Base-by-base conservation (phyloP, 768 basidiomycete species). In the Lentinula guzmanii region DNA sequence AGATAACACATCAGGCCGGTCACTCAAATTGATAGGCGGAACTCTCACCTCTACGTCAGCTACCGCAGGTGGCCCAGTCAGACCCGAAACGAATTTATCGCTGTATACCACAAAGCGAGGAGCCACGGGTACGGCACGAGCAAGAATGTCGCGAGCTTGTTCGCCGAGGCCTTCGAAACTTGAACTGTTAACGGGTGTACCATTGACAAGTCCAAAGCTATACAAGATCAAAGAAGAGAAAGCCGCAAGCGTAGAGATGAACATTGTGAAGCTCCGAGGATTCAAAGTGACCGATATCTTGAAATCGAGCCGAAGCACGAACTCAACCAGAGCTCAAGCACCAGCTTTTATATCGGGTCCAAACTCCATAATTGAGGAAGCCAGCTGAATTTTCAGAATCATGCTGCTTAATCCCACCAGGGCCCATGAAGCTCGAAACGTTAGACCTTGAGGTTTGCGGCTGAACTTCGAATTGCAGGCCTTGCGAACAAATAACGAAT, bases 21-120 rank as follows among this genome's bases (percentile, higher is more conserved):
- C 6, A 10, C 13, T 21, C 21, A 5, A 59, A 31, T 28, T 11
- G 33, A 61, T 31, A 37, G 6, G 16, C n/a, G 8, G 43, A 37
- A 37, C 4, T 56, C 70, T 35, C 39, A 78, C 77, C 62, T 64
- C 66, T 52, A 79, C 65, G 33, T 71, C 65, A 5, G 71, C 67
- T 48, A 69, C 67, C 28, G 69, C 53, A 7, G 77, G 78, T 11
- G 77, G 76, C 2, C 76, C 75, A 16, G 72, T 76, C 18, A 71
- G 65, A 8, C 76, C 75, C 21, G 74, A 67, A n/a, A 72, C 70
- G 61, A 66, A 75, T 64, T 69, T 66, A 63, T 79, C 77, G 51
- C 70, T 72, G 61, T 79, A 76, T 33, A 72, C 68, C 5, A 78
- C 78, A 35, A 56, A 56, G 21, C 34, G 46, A 34, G 58, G 58